Evolutionary conservation across 1,139 yeast species (phyloP).

Genomic region (Debaryomycetaceae sp.): DNA sequence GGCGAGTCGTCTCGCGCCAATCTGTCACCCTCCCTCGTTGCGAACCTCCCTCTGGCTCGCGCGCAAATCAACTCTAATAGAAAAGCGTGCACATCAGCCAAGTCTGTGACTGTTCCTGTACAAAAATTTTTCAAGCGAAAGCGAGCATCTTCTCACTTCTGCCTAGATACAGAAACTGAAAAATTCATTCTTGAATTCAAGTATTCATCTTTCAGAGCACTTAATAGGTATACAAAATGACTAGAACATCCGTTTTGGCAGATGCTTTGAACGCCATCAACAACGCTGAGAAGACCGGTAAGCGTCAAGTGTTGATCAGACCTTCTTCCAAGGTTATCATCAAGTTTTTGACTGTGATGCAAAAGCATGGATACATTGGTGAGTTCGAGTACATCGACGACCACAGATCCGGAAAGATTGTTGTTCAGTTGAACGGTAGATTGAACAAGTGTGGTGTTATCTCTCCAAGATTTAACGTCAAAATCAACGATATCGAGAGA

Average conservation of each 20-base stretch:
- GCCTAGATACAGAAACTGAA: neutral
- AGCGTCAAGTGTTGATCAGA: conserved; percentile 98
- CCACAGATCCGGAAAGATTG: conserved; percentile 98
- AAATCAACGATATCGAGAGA: conserved; percentile 89
- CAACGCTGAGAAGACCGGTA: conserved; percentile 99
- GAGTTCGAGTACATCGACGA: conserved; percentile 98
- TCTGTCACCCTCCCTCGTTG: too few species aligned
- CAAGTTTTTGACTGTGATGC: conserved; percentile 96
- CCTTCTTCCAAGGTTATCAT: conserved; percentile 98
- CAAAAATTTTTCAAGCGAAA: neutral
- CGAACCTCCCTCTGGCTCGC: too few species aligned
- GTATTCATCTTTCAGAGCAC: neutral
- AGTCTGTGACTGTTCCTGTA: neutral
- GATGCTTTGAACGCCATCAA: conserved; percentile 98
- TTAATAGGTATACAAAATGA: conserved; percentile 50
- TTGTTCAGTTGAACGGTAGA: conserved; percentile 95
- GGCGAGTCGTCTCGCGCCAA: too few species aligned
- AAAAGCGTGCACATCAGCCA: neutral
- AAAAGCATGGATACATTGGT: conserved; percentile 98
- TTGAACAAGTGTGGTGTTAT: conserved; percentile 98
- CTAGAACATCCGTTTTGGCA: conserved; percentile 98
- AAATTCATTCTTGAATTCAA: neutral
- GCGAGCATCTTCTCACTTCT: neutral
- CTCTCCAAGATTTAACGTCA: conserved; percentile 96
- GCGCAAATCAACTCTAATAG: too few species aligned